phyloP scores from a whole-genome alignment of 1,139 yeast species.

The Scheffersomyces lignicola region DNA sequence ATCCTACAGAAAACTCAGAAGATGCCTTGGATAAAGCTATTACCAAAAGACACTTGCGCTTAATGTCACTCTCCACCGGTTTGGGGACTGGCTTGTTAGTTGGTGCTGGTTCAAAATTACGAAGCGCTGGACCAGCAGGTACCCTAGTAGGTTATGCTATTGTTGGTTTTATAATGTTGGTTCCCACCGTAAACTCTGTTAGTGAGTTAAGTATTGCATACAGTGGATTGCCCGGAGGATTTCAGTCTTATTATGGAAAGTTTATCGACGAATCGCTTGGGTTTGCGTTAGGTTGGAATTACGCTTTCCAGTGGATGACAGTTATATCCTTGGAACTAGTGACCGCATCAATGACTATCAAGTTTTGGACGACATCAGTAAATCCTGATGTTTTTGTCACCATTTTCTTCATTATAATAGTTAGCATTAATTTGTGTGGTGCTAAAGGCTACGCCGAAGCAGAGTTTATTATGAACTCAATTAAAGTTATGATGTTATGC shows the following conservation, averaged over 20 bases:
- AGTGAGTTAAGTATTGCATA: conserved; percentile 40
- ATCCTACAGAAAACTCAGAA: conserved; percentile 7
- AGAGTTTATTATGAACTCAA: conserved; percentile 29
- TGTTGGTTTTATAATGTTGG: conserved; percentile 31
- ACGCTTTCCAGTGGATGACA: conserved; percentile 41
- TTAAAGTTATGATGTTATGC: conserved; percentile 31
- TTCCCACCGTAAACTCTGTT: conserved; percentile 31
- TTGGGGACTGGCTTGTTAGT: conserved; percentile 46
- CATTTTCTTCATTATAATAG: conserved; percentile 28
- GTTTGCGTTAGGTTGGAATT: conserved; percentile 44
- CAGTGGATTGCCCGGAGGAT: conserved; percentile 38
- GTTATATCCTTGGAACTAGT: conserved; percentile 41
- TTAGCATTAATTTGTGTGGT: conserved; percentile 31
- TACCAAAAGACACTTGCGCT: conserved; percentile 34
- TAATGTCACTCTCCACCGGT: conserved; percentile 45
- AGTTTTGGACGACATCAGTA: conserved; percentile 27
- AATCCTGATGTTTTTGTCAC: conserved; percentile 34
- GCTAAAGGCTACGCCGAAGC: conserved; percentile 37
- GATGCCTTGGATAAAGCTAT: conserved; percentile 8
- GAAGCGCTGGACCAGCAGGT: conserved; percentile 39
- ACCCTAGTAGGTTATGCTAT: conserved; percentile 35
- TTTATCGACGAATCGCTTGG: conserved; percentile 40
- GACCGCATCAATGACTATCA: conserved; percentile 38
- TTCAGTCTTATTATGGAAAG: conserved; percentile 38
- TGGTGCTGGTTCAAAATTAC: conserved; percentile 33